A percentile compares a stretch with the other conserved stretches of the same genome.
phyloP scores from a whole-genome alignment of 805 yeast genomes.

The Monosporozyma siamensis region DNA sequence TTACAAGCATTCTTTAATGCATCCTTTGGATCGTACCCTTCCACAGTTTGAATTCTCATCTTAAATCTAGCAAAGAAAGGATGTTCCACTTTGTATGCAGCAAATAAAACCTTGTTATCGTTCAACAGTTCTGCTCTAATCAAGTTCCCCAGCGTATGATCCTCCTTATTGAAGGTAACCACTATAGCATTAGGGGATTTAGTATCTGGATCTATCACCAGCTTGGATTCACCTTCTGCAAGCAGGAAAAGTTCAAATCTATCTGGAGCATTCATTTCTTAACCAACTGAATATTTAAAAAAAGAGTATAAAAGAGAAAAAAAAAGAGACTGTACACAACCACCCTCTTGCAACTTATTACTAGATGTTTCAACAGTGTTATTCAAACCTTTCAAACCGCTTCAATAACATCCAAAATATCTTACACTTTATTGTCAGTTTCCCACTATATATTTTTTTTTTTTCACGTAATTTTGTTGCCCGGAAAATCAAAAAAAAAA shows the following conservation, averaged over 20 bases:
- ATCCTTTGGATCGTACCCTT: constrained; percentile 83
- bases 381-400: neutral
- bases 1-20: constrained; percentile 89
- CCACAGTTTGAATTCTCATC: constrained; percentile 91
- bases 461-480: neutral
- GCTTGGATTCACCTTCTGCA: constrained; percentile 96
- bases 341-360: no score
- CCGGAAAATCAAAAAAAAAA: no score
- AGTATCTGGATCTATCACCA: constrained; percentile 84
- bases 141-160: constrained; percentile 90
- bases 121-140: constrained; percentile 76
- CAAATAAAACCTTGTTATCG: constrained; percentile 86
- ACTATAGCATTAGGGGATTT: constrained; percentile 93
- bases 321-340: no score
- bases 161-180: constrained; percentile 91
- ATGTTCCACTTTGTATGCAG: constrained; percentile 96
- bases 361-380: no score
- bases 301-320: no score
- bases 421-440: no score
- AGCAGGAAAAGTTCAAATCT: constrained; percentile 92
- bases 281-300: neutral
- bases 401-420: no score
- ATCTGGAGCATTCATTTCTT: constrained; percentile 92
- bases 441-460: no score
- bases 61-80: constrained; percentile 93